Evolutionary conservation across 345 rosid species (phyloP).

Genomic region (Lagerstroemia speciosa): DNA sequence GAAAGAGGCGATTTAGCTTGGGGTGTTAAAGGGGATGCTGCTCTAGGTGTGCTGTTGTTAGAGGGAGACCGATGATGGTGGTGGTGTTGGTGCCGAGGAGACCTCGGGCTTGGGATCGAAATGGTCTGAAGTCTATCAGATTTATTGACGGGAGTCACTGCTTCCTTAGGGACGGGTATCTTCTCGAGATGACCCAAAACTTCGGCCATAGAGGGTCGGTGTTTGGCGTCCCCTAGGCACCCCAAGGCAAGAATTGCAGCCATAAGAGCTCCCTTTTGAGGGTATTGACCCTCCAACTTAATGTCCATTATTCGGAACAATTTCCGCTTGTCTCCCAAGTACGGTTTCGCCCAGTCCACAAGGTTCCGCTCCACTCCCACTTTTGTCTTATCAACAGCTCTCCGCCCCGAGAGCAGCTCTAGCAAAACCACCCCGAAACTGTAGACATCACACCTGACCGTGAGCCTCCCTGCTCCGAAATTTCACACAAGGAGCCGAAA

Average conservation of each 20-base stretch:
- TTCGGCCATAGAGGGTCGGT: slow-evolving; percentile 57
- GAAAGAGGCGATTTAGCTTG: background rate
- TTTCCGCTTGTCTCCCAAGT: slow-evolving; percentile 50
- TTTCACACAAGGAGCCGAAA: background rate
- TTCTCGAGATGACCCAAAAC: slow-evolving; percentile 37
- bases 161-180: slow-evolving; percentile 18
- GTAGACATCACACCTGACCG: slow-evolving; percentile 58
- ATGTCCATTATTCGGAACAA: slow-evolving; percentile 66
- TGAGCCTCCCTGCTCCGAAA: slow-evolving; percentile 42
- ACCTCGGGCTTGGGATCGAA: background rate
- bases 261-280: slow-evolving; percentile 47
- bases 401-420: slow-evolving; percentile 55
- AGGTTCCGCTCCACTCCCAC: slow-evolving; percentile 50
- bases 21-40: slow-evolving; percentile 3
- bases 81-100: background rate
- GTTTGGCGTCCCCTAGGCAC: slow-evolving; percentile 53
- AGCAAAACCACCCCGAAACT: slow-evolving; percentile 69
- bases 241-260: slow-evolving; percentile 48
- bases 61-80: slow-evolving; percentile 7
- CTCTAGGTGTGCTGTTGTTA: slow-evolving; percentile 9
- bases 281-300: slow-evolving; percentile 60
- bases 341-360: slow-evolving; percentile 71
- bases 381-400: slow-evolving; percentile 38
- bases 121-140: background rate
- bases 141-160: slow-evolving; percentile 1